Evolutionary conservation across 805 yeast genomes (phyloP).

Genomic region (Clavispora fructus): DNA sequence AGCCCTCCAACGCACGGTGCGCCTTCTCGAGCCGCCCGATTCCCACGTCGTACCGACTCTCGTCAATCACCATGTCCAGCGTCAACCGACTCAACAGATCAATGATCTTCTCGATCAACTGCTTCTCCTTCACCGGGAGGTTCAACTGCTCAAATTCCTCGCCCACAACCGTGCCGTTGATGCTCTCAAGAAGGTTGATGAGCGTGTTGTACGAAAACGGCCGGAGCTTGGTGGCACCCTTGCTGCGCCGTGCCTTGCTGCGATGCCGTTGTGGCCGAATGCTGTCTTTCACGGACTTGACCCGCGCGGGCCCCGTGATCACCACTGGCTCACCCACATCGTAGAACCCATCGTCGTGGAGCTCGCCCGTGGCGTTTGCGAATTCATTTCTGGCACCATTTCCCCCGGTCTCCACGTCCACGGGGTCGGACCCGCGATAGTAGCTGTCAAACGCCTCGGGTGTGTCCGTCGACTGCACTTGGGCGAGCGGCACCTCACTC

Average conservation of each 20-base stretch:
- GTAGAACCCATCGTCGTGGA: slow-evolving; percentile 26
- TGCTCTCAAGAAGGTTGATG: slow-evolving; percentile 49
- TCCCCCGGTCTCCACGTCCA: background rate
- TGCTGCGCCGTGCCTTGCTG: slow-evolving; percentile 14
- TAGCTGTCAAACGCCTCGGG: background rate
- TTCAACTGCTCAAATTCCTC: slow-evolving; percentile 71
- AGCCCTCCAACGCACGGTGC: slow-evolving; percentile 82
- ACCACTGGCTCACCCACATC: slow-evolving; percentile 35
- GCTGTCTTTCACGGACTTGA: slow-evolving; percentile 30
- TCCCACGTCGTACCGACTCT: slow-evolving; percentile 75
- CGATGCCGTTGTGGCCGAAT: slow-evolving; percentile 14
- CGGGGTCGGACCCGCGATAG: background rate
- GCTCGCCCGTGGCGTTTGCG: no score
- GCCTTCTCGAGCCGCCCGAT: slow-evolving; percentile 76
- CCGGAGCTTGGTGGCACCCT: slow-evolving; percentile 5
- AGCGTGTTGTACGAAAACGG: slow-evolving; percentile 42
- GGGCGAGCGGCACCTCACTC: no score
- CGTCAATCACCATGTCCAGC: slow-evolving; percentile 86
- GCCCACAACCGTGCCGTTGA: slow-evolving; percentile 58
- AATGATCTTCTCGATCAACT: slow-evolving; percentile 75
- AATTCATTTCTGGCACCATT: background rate
- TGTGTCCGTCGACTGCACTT: background rate
- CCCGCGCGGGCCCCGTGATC: slow-evolving; percentile 25
- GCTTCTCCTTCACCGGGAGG: slow-evolving; percentile 70
- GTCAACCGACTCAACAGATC: slow-evolving; percentile 82